A percentile compares a stretch with the other conserved stretches of the same genome.
Conservation (phyloP, 192 early-diverging fungal species). For the Coemansia sp. region DNA sequence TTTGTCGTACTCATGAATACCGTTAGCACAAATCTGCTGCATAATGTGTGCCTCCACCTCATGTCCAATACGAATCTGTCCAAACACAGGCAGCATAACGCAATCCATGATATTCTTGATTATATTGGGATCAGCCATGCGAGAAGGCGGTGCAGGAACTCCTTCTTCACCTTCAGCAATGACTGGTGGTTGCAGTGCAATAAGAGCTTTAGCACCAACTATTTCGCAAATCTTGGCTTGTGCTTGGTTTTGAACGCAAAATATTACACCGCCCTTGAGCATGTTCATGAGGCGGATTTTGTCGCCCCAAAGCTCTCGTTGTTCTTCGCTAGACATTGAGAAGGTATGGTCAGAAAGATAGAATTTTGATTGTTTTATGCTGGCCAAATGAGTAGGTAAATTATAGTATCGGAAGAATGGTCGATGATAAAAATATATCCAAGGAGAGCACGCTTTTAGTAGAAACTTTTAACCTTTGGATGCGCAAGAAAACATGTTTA, state of each 20-base stretch:
- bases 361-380: neutral
- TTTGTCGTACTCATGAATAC: constrained; percentile 27
- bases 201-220: constrained; percentile 92
- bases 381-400: too few species aligned
- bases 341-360: neutral
- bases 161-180: too few species aligned
- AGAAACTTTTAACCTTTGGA: too few species aligned
- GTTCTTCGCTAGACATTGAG: neutral
- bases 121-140: constrained; percentile 95
- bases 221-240: constrained; percentile 93
- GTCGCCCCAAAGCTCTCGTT: neutral
- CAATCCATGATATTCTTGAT: constrained; percentile 89
- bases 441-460: neutral
- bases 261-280: constrained; percentile 96
- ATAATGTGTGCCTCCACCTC: constrained; percentile 85
- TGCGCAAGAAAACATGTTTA: too few species aligned
- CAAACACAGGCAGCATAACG: constrained; percentile 96
- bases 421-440: neutral
- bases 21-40: constrained; percentile 7
- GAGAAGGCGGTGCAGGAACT: too few species aligned
- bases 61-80: constrained; percentile 95
- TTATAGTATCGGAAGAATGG: neutral
- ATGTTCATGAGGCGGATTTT: constrained; percentile 25
- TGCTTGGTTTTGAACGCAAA: constrained; percentile 92
- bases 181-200: constrained; percentile 83